Percentiles rank a stretch among this genome's conserved stretches.
These are phyloP conservation scores for Nematocida ironsii DNA, from an alignment of 371 early-diverging fungal genomes.

Conservation along the genomic window DNA sequence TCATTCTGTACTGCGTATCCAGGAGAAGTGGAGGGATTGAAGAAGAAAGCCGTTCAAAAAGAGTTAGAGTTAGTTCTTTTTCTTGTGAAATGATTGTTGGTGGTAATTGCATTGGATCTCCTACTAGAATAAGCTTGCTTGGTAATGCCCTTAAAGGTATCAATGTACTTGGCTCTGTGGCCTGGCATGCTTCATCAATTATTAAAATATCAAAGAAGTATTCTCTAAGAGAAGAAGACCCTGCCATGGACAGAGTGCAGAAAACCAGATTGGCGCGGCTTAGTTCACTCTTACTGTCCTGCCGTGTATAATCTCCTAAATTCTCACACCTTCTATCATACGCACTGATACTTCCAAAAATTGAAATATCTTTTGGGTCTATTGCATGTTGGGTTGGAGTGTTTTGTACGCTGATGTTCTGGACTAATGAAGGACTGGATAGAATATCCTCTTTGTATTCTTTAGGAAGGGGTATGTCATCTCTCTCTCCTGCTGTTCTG, in stretches of 20 bases:
- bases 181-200: slow-evolving; percentile 94
- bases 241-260: slow-evolving; percentile 38
- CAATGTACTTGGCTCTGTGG: slow-evolving; percentile 82
- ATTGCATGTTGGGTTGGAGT: not conserved
- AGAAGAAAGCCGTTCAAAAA: slow-evolving; percentile 35
- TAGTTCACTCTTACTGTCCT: not conserved
- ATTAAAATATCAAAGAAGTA: slow-evolving; percentile 71
- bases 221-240: slow-evolving; percentile 13
- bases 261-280: slow-evolving; percentile 19
- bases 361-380: not conserved
- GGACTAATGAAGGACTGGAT: not conserved
- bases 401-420: not conserved
- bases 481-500: not conserved
- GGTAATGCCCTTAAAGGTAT: slow-evolving; percentile 82
- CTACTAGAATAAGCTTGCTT: slow-evolving; percentile 81
- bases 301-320: not conserved
- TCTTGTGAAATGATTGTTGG: slow-evolving; percentile 50
- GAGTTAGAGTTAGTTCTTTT: not conserved
- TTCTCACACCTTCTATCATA: not conserved
- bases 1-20: slow-evolving; percentile 69
- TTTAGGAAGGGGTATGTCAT: not conserved
- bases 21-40: slow-evolving; percentile 54
- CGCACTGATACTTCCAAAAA: not conserved
- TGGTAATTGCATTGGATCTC: slow-evolving; percentile 86
- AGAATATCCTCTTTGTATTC: not conserved